Conservation (phyloP, 1,139 yeast species). For the Kazachstania sp. region DNA sequence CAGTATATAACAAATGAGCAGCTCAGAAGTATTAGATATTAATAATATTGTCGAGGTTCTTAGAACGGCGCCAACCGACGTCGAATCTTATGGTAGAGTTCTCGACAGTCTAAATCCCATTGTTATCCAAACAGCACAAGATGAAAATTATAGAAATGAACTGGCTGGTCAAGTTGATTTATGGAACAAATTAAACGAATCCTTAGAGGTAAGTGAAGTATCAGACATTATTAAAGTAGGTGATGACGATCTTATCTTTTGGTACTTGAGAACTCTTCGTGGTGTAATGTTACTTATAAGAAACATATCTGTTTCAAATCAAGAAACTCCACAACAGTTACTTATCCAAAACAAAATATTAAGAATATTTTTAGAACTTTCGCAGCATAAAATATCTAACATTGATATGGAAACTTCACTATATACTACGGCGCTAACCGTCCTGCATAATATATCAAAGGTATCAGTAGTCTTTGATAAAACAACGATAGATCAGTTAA, state of each 20-base stretch:
- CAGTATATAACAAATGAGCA: not conserved
- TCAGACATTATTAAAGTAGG: conserved; percentile 4
- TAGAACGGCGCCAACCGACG: conserved; percentile 5
- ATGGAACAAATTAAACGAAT: conserved; percentile 15
- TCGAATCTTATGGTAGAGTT: conserved; percentile 4
- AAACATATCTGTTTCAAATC: conserved; percentile 31
- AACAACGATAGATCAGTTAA: conserved; percentile 9
- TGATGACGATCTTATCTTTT: conserved; percentile 8
- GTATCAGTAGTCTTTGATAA: conserved; percentile 14
- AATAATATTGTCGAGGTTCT: conserved; percentile 7
- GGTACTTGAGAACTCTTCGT: conserved; percentile 22
- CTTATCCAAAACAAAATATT: conserved; percentile 12
- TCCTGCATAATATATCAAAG: conserved; percentile 22
- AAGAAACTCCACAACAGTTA: conserved; percentile 21
- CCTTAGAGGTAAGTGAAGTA: conserved; percentile 6
- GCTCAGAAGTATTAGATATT: conserved; percentile 4
- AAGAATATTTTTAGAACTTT: conserved; percentile 18
- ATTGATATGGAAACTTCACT: conserved; percentile 19
- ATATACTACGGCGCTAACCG: conserved; percentile 15
- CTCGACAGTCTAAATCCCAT: conserved; percentile 17
- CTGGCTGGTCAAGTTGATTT: conserved; percentile 15
- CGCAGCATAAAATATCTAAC: conserved; percentile 1
- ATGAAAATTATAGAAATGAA: conserved; percentile 18
- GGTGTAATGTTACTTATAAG: conserved; percentile 33
- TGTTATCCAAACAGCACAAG: conserved; percentile 20